Percentiles rank a stretch among this genome's conserved stretches.
These are phyloP conservation scores for Penicillium sp. DNA, from an alignment of 2,329 filamentous ascomycete species.

Conservation along the genomic window DNA sequence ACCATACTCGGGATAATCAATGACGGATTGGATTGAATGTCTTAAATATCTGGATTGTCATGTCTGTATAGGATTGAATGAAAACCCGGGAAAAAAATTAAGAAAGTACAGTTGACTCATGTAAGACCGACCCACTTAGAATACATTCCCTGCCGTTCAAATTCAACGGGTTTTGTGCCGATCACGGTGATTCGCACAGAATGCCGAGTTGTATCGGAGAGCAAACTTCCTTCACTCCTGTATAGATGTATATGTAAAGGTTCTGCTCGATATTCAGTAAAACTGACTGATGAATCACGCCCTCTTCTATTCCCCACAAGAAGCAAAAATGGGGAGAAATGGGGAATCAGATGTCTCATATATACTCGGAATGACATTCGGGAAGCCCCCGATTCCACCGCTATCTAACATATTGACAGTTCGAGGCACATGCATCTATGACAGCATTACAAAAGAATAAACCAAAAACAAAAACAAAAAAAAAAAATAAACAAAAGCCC, in stretches of 20 bases:
- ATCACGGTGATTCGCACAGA: slow-evolving; percentile 22
- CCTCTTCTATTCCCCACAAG: not conserved
- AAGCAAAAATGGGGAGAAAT: not conserved
- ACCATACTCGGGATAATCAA: not conserved
- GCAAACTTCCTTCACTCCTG: not conserved
- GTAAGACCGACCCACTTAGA: slow-evolving; percentile 2
- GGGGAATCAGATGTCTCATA: not conserved
- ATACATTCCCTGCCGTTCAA: not conserved
- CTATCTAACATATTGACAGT: slow-evolving; percentile 9
- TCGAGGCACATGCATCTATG: slow-evolving; percentile 16
- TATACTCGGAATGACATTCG: not conserved
- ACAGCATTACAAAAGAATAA: slow-evolving; percentile 6
- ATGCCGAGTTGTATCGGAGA: slow-evolving; percentile 13
- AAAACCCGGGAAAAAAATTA: too few species aligned
- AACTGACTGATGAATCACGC: not conserved
- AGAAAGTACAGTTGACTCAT: slow-evolving; percentile 6
- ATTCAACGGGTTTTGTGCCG: slow-evolving; percentile 14
- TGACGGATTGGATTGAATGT: not conserved
- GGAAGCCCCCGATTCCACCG: not conserved
- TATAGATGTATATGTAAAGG: too few species aligned
- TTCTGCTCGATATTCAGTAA: not conserved
- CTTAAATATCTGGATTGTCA: not conserved
- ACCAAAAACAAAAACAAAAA: not conserved
- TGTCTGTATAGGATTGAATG: not conserved
- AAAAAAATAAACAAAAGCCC: not conserved